Base-by-base conservation (phyloP, 2,329 filamentous ascomycete genomes). In the Aspergillus melleus region DNA sequence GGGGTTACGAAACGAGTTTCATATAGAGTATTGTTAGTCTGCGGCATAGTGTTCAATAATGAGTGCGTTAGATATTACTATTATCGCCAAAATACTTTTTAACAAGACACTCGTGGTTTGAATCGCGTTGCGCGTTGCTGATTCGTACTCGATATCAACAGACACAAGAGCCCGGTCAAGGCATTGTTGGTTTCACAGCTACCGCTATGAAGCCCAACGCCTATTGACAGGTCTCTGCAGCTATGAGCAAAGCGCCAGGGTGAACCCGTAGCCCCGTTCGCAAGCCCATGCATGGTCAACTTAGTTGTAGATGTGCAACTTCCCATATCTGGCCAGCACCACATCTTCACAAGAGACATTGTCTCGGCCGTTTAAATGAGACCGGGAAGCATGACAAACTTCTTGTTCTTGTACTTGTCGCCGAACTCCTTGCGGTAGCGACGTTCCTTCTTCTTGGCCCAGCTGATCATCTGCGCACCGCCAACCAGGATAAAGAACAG, bases 401-500 rank as follows among this genome's bases (percentile, higher is more conserved):
- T 86, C 91, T 99, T 98, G 83, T 89, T 93, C 88, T 94, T 93
- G 81, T 99, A 99, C 79, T 89, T 90, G 74, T 93, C 90, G 46
- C 90, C 90, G 77, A 98, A 96, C 76, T 96, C 91, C 76, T 90
- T 89, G 70, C 95, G 87, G 76, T 97, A 95, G 58, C 91, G 87
- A 72, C 82, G 86, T 84, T 99, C 95, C 85, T 97, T 98, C 83
- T 92, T 94, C 78, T 85, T 86, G 44, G 89, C 94, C 95, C 95
- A 99, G 55, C 82, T 76, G 59, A 84, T 86, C 95, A 99, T 98
- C 78, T 93, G 91, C 24, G 79, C 83, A 16, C 83, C 84, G 36
- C 92, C 92, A 54, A 92, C 83, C 24, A 82, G 74, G 61, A 90
- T 87, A 77, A 98, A 98, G 20, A 96, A 67, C 16, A 87, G 80